phyloP scores from a whole-genome alignment of 192 early-diverging fungal species.

The Coemansia sp. region DNA sequence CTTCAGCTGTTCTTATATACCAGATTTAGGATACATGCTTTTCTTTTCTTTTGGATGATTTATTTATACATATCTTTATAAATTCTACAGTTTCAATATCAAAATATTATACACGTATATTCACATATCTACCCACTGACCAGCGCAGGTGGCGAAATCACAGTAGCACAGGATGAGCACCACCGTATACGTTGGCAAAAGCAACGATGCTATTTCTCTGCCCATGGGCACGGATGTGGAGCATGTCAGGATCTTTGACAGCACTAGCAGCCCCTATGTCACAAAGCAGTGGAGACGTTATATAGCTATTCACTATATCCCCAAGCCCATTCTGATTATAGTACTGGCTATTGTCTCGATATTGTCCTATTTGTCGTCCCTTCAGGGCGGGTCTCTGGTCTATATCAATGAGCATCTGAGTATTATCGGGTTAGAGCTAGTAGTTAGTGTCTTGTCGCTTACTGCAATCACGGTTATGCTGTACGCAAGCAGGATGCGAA shows the following conservation, averaged over 20 bases:
- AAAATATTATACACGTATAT: no score
- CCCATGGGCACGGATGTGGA: no score
- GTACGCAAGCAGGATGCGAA: constrained; percentile 37
- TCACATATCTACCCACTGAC: no score
- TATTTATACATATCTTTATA: no score
- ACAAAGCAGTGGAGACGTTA: background rate
- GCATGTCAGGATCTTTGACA: background rate
- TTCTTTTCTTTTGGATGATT: no score
- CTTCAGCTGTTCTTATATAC: no score
- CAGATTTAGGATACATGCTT: no score
- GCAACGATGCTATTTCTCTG: no score
- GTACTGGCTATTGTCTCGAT: constrained; percentile 4
- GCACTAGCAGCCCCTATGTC: background rate
- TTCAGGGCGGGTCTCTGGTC: constrained; percentile 51
- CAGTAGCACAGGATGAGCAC: no score
- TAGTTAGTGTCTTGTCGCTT: constrained; percentile 46
- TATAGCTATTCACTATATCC: background rate
- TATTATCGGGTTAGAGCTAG: constrained; percentile 44
- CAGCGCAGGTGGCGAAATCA: no score
- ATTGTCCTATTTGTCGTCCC: constrained; percentile 16
- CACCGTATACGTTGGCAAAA: no score
- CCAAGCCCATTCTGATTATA: constrained; percentile 10
- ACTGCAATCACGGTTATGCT: constrained; percentile 47
- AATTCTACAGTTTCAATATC: no score
- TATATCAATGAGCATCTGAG: constrained; percentile 55